phyloP scores from a whole-genome alignment of 805 yeast genomes.

The Metschnikowia arizonensis region DNA sequence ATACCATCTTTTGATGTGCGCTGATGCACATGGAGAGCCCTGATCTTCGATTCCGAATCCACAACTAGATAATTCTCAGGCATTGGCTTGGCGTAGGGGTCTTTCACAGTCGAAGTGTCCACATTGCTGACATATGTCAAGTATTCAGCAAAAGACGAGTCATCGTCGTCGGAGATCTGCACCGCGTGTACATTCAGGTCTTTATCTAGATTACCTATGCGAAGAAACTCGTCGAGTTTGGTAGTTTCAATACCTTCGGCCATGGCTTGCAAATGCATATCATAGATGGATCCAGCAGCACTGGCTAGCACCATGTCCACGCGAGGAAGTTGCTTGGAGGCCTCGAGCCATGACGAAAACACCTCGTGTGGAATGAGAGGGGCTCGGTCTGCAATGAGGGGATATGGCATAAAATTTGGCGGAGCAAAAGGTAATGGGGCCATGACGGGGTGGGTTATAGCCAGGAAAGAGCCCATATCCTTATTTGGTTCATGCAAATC shows the following conservation, averaged over 20 bases:
- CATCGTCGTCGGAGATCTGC: slow-evolving; percentile 8
- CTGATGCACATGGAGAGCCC: slow-evolving; percentile 1
- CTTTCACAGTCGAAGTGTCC: slow-evolving; percentile 22
- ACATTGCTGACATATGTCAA: slow-evolving; percentile 25
- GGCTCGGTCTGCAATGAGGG: slow-evolving; percentile 34
- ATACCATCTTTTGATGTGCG: slow-evolving; percentile 1
- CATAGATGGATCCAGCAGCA: slow-evolving; percentile 43
- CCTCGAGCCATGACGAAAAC: slow-evolving; percentile 33
- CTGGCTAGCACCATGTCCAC: slow-evolving; percentile 45
- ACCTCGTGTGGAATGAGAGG: slow-evolving; percentile 35
- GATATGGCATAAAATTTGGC: slow-evolving; percentile 43
- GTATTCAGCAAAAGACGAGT: slow-evolving; percentile 15
- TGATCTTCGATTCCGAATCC: slow-evolving; percentile 1
- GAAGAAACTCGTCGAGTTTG: slow-evolving; percentile 15
- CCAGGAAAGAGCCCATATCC: background rate
- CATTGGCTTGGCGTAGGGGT: slow-evolving; percentile 15
- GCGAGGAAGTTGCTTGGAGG: slow-evolving; percentile 34
- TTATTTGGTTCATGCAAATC: background rate
- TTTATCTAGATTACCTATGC: slow-evolving; percentile 8
- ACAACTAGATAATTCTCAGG: slow-evolving; percentile 6
- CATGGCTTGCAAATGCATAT: slow-evolving; percentile 31
- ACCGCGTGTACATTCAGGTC: background rate
- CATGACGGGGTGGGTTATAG: slow-evolving; percentile 13
- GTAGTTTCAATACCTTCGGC: slow-evolving; percentile 30
- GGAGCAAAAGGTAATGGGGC: slow-evolving; percentile 47